Base-by-base conservation (phyloP, 2,329 filamentous ascomycete genomes). In the Byssochlamys sp. region DNA sequence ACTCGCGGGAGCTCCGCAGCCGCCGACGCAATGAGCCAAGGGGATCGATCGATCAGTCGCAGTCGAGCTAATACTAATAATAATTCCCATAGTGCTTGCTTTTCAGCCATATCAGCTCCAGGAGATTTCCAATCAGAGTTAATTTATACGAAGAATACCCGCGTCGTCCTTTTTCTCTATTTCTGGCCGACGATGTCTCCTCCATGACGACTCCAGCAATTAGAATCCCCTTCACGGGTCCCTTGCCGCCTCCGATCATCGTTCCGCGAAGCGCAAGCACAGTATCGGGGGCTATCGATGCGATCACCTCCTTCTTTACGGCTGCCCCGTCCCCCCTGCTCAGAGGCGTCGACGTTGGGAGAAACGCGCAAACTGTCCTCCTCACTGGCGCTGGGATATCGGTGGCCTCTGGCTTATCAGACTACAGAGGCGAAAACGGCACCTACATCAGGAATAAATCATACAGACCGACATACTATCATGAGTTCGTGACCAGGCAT, bases 401-500 rank as follows among this genome's bases (percentile, higher is more conserved):
- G 1, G 92, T 97, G 7, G 89, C 91, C 3, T 96, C 90, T 10
- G 94, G 94, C 0, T 81, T 99, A 31, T 88, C 92, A 29, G 94
- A 99, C 74, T 99, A 99, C 72, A 81, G 94, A 57, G 94, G 94
- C 24, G 80, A 83, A 54, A 89, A 91, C 63, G 94, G 94, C 60
- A 97, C 92, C 7, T 99, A 99, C 71, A 87, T 90, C 50, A 81
- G 94, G 67, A 97, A 97, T 76, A 90, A 89, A 76, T 84, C 84
- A 12, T 96, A 95, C 69, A 84, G 89, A 1, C 94, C 92, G 31
- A 95, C 96, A 63, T 99, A 95, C 76, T 91, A 89, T 72, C 85
- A 90, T 71, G 94, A 99, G 71, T 99, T 97, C 68, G 74, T 90
- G 50, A 77, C 81, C 52, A 88, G 78, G 62, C 92, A 97, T 73